Evolutionary conservation across 768 basidiomycete species (phyloP).

Genomic region (Coprinellus aureogranulatus): DNA sequence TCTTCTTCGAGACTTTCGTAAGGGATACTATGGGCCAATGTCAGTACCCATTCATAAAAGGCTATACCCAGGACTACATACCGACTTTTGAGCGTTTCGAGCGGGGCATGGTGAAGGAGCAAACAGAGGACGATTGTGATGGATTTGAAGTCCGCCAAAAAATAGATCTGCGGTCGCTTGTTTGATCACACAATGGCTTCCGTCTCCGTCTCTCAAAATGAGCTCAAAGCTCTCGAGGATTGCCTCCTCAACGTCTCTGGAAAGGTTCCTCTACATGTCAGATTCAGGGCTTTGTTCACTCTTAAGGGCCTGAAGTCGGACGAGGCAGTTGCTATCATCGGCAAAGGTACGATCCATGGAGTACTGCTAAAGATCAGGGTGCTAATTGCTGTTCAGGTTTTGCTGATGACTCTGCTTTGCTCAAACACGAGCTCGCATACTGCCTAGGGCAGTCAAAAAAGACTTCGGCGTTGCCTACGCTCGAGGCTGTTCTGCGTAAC

Average conservation of each 20-base stretch:
- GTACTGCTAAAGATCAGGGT: slow-evolving; percentile 8
- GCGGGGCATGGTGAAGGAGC: slow-evolving; percentile 64
- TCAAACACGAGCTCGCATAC: slow-evolving; percentile 97
- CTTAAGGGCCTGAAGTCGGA: slow-evolving; percentile 80
- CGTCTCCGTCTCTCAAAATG: slow-evolving; percentile 35
- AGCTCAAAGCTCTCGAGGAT: slow-evolving; percentile 69
- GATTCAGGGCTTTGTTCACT: slow-evolving; percentile 91
- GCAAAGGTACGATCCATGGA: slow-evolving; percentile 55
- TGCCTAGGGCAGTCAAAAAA: slow-evolving; percentile 91
- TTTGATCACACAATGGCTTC: slow-evolving; percentile 27
- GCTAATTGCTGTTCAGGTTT: slow-evolving; percentile 54
- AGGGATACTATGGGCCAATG: slow-evolving; percentile 64
- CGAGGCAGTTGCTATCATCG: slow-evolving; percentile 80
- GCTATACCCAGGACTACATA: slow-evolving; percentile 37
- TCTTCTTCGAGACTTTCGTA: slow-evolving; percentile 93
- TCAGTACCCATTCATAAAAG: slow-evolving; percentile 10
- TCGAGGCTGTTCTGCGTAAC: slow-evolving; percentile 75
- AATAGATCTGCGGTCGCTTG: slow-evolving; percentile 18
- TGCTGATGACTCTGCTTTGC: slow-evolving; percentile 78
- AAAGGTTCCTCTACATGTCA: slow-evolving; percentile 72
- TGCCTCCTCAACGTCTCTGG: slow-evolving; percentile 76
- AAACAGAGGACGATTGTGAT: slow-evolving; percentile 15
- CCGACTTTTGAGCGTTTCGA: slow-evolving; percentile 89
- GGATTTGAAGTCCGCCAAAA: slow-evolving; percentile 52
- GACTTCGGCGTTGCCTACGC: slow-evolving; percentile 67